Evolutionary conservation across 306 rosid species (phyloP).

Genomic region (Fragaria vesca): DNA sequence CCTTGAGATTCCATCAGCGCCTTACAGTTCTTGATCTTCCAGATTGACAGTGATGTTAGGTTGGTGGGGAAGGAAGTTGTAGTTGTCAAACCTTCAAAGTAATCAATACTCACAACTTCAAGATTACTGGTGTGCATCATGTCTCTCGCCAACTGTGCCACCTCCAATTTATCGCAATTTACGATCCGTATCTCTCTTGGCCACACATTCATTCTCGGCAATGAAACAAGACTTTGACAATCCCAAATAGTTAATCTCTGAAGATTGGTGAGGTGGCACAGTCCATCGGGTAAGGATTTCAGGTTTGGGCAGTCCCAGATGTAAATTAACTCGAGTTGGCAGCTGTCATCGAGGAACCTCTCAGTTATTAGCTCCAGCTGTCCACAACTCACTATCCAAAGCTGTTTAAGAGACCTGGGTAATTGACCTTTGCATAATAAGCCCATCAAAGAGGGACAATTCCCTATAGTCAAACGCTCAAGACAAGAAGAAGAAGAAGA

Average conservation of each 20-base stretch:
- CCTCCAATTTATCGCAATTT: neutral
- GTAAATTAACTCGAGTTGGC: conserved; percentile 6
- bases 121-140: neutral
- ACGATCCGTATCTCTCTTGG: fast-evolving
- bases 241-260: fast-evolving
- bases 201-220: neutral
- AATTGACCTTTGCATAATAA: neutral
- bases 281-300: conserved; percentile 12
- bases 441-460: conserved; percentile 22
- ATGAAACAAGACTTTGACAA: neutral
- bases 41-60: neutral
- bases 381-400: conserved; percentile 8
- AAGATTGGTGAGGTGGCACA: neutral
- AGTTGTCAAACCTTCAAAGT: conserved; percentile 1
- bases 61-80: conserved; percentile 7
- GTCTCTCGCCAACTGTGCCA: neutral
- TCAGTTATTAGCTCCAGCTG: conserved; percentile 15
- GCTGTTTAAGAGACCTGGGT: conserved; percentile 6
- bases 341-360: neutral
- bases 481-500: conserved; percentile 4
- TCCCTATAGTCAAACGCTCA: neutral
- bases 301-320: conserved; percentile 13
- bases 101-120: neutral
- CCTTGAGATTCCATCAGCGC: conserved; percentile 10
- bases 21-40: neutral